Conservation (phyloP, 83 land plant species). For the Thuja plicata region DNA sequence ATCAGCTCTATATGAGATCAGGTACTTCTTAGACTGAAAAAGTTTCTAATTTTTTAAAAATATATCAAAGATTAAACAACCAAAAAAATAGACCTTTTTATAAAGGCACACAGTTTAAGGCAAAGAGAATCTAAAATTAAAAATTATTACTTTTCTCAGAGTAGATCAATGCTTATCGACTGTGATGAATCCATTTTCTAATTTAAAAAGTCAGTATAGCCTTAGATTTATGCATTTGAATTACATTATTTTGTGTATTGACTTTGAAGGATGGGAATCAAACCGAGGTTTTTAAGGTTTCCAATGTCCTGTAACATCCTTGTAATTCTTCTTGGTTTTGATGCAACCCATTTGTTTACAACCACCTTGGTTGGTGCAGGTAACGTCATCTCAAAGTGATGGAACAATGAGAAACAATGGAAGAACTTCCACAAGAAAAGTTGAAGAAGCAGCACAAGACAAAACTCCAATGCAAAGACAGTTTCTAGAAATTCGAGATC, state of each 20-base stretch:
- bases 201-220: neutral
- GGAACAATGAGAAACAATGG: neutral
- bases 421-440: neutral
- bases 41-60: too few species aligned
- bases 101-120: too few species aligned
- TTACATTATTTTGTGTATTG: neutral
- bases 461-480: conserved; percentile 3
- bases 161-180: neutral
- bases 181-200: neutral
- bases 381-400: neutral
- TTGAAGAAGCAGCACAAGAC: neutral
- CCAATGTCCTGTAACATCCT: neutral
- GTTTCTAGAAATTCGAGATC: neutral
- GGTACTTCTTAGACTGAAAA: too few species aligned
- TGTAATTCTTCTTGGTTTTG: neutral
- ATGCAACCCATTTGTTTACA: neutral
- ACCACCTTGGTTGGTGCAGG: neutral
- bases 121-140: too few species aligned
- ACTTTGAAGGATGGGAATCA: neutral
- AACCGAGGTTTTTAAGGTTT: neutral
- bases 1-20: too few species aligned
- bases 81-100: too few species aligned
- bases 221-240: neutral
- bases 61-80: too few species aligned
- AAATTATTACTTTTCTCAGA: too few species aligned